Evolutionary conservation across 768 basidiomycete genomes (phyloP).

Genomic region (Lactarius trivialis): DNA sequence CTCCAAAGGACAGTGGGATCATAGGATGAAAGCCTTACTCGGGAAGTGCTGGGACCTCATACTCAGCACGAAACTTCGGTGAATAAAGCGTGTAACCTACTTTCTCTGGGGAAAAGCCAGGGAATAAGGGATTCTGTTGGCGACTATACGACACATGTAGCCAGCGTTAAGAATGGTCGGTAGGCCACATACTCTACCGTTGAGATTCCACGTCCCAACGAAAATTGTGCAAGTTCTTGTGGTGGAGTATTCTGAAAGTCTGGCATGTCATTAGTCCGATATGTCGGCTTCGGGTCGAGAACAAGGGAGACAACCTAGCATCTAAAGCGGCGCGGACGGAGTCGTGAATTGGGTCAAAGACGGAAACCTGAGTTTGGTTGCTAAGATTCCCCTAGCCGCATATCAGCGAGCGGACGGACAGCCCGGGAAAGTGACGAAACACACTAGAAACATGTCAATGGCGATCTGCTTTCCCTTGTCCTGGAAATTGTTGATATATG

Average conservation of each 20-base stretch:
- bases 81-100: constrained; percentile 40
- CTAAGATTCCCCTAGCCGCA: constrained; percentile 83
- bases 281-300: not conserved
- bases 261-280: constrained; percentile 27
- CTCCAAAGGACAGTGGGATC: not conserved
- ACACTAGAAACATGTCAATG: constrained; percentile 91
- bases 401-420: not conserved
- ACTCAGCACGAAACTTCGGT: not conserved
- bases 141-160: constrained; percentile 38
- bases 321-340: constrained; percentile 67
- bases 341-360: constrained; percentile 93
- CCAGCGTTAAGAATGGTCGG: not conserved
- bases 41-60: constrained; percentile 29
- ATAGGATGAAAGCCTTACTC: constrained; percentile 38
- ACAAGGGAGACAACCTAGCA: constrained; percentile 45
- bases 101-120: constrained; percentile 83
- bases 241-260: constrained; percentile 79
- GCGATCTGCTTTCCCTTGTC: constrained; percentile 91
- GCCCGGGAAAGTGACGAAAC: constrained; percentile 24
- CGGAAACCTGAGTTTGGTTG: constrained; percentile 78
- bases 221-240: constrained; percentile 68
- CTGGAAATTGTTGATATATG: constrained; percentile 97
- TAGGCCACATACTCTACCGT: constrained; percentile 62
- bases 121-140: constrained; percentile 80
- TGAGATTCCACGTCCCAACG: constrained; percentile 93